Conservation (phyloP, 2,329 filamentous ascomycete species). For the Ceratocystis ficicola region DNA sequence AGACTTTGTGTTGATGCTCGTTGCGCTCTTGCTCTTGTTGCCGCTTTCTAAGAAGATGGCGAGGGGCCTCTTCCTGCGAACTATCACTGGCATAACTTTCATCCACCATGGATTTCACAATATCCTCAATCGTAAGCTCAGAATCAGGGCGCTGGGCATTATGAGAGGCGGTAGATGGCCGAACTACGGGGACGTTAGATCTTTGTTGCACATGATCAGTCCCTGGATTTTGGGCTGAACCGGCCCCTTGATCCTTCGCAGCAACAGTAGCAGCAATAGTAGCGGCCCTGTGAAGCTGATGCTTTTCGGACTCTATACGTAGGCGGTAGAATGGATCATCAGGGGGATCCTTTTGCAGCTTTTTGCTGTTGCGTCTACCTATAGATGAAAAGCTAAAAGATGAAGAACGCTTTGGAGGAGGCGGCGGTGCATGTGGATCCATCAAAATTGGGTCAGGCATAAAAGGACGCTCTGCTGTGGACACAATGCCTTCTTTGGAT, state of each 20-base stretch:
- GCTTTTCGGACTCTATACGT: conserved; percentile 35
- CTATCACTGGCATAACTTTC: conserved; percentile 19
- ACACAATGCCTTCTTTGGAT: background rate
- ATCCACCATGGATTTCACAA: conserved; percentile 17
- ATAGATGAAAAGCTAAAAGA: conserved; percentile 31
- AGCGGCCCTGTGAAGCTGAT: conserved; percentile 19
- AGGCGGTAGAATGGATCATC: conserved; percentile 38
- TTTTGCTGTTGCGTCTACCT: conserved; percentile 44
- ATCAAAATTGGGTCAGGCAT: conserved; percentile 21
- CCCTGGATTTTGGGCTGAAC: background rate
- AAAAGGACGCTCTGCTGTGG: conserved; percentile 15
- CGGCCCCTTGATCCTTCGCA: background rate
- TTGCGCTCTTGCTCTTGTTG: conserved; percentile 17
- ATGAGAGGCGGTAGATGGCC: background rate
- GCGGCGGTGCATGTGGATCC: conserved; percentile 25
- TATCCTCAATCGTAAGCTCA: conserved; percentile 23
- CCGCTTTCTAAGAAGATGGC: conserved; percentile 13
- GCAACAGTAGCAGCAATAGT: conserved; percentile 8
- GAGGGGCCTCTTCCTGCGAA: conserved; percentile 18
- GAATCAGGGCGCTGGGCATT: conserved; percentile 17
- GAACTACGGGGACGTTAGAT: background rate
- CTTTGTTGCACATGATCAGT: background rate
- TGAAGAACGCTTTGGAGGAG: conserved; percentile 27
- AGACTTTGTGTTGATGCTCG: conserved; percentile 17
- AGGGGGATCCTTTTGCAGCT: conserved; percentile 46